A percentile compares a stretch with the other conserved stretches of the same genome.
phyloP scores from a whole-genome alignment of 192 early-diverging fungal species.

The Anaeromyces robustus region DNA sequence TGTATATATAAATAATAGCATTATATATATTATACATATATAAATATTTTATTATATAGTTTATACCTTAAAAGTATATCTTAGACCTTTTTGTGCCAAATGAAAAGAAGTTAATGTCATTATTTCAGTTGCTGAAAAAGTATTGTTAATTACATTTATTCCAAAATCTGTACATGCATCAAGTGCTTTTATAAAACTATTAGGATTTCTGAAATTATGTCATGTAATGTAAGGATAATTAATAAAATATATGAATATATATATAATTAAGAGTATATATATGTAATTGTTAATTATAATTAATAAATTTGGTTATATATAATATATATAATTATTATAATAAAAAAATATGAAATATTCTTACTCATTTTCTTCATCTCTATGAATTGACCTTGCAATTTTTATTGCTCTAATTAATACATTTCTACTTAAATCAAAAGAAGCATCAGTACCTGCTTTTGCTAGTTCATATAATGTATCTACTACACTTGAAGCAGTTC shows the following conservation, averaged over 20 bases:
- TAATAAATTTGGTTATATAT: no score
- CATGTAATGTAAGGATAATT: no score
- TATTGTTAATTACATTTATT: neutral
- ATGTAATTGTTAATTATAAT: no score
- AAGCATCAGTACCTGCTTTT: neutral
- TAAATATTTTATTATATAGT: no score
- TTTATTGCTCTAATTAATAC: neutral
- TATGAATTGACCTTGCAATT: neutral
- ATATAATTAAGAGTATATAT: no score
- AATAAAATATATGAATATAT: neutral
- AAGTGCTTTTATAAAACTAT: neutral
- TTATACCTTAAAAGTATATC: neutral
- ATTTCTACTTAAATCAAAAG: neutral
- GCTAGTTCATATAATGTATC: neutral
- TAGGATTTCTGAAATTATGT: no score
- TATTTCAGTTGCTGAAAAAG: neutral
- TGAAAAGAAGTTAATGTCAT: neutral
- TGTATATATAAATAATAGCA: no score
- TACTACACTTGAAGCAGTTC: neutral
- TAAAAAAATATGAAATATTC: no score
- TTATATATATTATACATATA: no score
- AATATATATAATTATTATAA: no score
- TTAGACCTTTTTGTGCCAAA: neutral
- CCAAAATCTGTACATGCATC: neutral
- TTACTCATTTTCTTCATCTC: neutral